phyloP scores from a whole-genome alignment of 352 stramenopile genomes.

The Globisporangium perplexum region DNA sequence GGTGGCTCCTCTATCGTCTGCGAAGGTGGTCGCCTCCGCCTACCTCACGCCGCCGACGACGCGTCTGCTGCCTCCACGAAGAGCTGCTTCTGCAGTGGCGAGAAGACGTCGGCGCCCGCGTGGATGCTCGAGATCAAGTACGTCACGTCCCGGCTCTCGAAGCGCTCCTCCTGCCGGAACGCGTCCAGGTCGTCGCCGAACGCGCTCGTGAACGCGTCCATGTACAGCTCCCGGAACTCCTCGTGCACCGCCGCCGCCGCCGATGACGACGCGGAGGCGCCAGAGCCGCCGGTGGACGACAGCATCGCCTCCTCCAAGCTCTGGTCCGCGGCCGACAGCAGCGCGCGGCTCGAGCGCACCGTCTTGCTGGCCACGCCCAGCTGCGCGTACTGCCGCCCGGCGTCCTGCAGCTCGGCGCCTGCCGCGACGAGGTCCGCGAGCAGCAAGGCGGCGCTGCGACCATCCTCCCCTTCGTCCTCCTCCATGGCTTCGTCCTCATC shows the following conservation, averaged over 20 bases:
- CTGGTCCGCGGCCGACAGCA: constrained; percentile 42
- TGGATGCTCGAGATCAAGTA: constrained; percentile 90
- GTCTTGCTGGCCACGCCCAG: constrained; percentile 48
- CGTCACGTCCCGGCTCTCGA: constrained; percentile 81
- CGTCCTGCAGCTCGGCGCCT: constrained; percentile 40
- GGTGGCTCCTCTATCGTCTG: neutral
- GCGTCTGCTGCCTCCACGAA: constrained; percentile 50
- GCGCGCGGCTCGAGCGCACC: constrained; percentile 38
- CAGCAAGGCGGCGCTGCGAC: constrained; percentile 35
- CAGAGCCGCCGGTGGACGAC: constrained; percentile 10
- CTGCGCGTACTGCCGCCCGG: constrained; percentile 38
- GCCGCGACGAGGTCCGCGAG: constrained; percentile 55
- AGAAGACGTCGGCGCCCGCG: constrained; percentile 71
- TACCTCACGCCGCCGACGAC: neutral
- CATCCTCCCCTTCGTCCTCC: constrained; percentile 23
- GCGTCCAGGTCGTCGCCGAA: constrained; percentile 83
- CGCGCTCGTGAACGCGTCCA: constrained; percentile 78
- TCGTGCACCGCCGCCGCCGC: constrained; percentile 32
- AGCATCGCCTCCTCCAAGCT: constrained; percentile 28
- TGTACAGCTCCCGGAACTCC: constrained; percentile 76
- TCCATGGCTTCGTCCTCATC: constrained; percentile 18
- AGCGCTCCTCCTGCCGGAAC: constrained; percentile 82
- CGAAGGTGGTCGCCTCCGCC: neutral
- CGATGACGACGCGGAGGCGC: constrained; percentile 1
- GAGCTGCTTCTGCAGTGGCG: constrained; percentile 77